A percentile compares a stretch with the other conserved stretches of the same genome.
These are phyloP conservation scores for Russula sp. DNA, from an alignment of 768 basidiomycete genomes.

Conservation along the genomic window DNA sequence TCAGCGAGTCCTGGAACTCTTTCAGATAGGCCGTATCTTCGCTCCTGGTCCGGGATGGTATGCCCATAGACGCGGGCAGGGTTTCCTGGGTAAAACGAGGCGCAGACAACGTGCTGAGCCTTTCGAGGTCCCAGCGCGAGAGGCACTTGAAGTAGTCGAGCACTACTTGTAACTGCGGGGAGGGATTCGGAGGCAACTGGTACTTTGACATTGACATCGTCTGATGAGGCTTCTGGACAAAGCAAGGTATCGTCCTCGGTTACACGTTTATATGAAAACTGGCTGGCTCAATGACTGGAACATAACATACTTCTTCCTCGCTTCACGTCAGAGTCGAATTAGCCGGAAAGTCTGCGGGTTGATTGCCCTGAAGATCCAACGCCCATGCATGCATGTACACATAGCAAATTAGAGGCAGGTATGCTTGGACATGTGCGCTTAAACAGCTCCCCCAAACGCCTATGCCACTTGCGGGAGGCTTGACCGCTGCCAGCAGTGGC, in stretches of 20 bases:
- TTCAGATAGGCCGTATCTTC: neutral
- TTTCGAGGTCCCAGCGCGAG: neutral
- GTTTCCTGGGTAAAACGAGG: neutral
- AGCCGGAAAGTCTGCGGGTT: neutral
- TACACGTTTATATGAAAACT: neutral
- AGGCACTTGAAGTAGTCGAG: neutral
- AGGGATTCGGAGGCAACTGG: neutral
- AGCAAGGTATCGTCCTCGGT: neutral
- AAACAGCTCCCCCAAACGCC: neutral
- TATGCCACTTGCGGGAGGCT: no score
- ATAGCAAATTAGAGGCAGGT: neutral
- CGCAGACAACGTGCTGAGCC: neutral
- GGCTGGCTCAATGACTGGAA: neutral
- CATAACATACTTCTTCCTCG: neutral
- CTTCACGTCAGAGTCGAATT: neutral
- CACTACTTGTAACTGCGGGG: neutral
- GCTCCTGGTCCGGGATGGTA: neutral
- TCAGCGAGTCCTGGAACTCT: neutral
- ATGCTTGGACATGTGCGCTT: neutral
- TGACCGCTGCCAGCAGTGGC: neutral
- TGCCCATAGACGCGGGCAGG: neutral
- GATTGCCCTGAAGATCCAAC: neutral
- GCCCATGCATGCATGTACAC: neutral
- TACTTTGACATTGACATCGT: neutral
- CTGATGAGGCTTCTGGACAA: neutral